Evolutionary conservation across 768 basidiomycete genomes (phyloP).

Genomic region (Termitomyces sp.): DNA sequence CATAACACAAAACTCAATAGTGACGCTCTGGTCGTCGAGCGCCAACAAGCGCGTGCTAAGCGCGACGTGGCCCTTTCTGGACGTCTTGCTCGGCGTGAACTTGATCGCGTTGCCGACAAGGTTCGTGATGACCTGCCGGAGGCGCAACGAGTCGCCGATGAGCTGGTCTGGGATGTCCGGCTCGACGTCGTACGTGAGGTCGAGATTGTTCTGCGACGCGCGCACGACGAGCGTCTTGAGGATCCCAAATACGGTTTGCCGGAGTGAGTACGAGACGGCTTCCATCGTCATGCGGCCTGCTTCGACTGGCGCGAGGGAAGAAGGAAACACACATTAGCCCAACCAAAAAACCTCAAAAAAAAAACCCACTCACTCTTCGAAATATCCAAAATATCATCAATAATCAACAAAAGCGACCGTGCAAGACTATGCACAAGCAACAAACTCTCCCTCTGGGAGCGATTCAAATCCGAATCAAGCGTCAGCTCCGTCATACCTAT

Average conservation of each 20-base stretch:
- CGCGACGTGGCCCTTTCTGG: constrained; percentile 83
- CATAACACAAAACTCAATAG: constrained; percentile 93
- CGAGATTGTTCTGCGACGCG: constrained; percentile 93
- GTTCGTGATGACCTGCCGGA: constrained; percentile 95
- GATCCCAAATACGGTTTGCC: constrained; percentile 96
- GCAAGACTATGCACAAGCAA: constrained; percentile 94
- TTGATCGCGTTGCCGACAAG: constrained; percentile 96
- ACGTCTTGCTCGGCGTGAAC: constrained; percentile 83
- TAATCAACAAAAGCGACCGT: constrained; percentile 88
- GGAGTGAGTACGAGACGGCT: constrained; percentile 94
- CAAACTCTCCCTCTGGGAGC: constrained; percentile 93
- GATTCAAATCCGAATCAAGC: constrained; percentile 90
- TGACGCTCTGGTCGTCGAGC: constrained; percentile 77
- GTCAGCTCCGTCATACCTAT: constrained; percentile 99
- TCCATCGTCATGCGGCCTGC: constrained; percentile 99
- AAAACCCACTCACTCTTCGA: constrained; percentile 79
- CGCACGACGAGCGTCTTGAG: constrained; percentile 97
- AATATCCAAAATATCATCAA: constrained; percentile 99
- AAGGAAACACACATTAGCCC: background rate
- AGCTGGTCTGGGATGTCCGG: constrained; percentile 95
- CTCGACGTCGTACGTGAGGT: constrained; percentile 94
- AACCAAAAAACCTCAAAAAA: too few species aligned
- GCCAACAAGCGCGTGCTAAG: constrained; percentile 79
- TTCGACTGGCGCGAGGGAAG: constrained; percentile 57
- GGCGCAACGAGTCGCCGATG: constrained; percentile 91